Conservation (phyloP, 1,139 yeast genomes). For the Yarrowia galli region DNA sequence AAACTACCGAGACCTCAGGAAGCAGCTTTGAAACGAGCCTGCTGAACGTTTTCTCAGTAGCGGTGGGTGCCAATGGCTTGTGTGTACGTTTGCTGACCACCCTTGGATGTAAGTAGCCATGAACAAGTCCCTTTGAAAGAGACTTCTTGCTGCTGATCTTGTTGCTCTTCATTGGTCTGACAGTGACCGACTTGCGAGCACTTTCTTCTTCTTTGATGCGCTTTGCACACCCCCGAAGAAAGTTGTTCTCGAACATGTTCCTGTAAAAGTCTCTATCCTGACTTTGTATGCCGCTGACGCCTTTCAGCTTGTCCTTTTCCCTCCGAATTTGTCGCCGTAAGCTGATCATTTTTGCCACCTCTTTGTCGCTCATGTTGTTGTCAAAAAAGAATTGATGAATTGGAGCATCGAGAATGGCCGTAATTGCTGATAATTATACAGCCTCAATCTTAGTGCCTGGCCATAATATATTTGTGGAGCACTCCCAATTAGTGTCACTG, state of each 20-base stretch:
- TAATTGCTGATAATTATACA: not conserved
- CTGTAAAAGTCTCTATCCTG: constrained; percentile 12
- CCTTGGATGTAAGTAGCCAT: not conserved
- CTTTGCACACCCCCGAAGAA: not conserved
- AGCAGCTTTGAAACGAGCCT: not conserved
- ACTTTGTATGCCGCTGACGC: not conserved
- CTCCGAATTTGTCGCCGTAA: not conserved
- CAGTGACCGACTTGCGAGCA: not conserved
- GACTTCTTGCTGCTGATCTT: not conserved
- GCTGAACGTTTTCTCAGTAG: not conserved
- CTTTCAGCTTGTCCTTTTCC: not conserved
- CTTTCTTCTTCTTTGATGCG: not conserved
- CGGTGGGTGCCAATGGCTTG: not conserved
- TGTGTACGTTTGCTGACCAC: not conserved
- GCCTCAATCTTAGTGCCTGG: not conserved
- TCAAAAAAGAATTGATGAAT: too few relatives aligned
- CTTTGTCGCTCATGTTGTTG: not conserved
- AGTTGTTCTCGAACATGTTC: constrained; percentile 10
- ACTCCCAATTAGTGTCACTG: not conserved
- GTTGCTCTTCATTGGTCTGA: constrained; percentile 1
- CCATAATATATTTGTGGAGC: not conserved
- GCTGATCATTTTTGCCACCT: not conserved
- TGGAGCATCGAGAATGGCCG: not conserved
- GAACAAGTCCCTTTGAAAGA: not conserved
- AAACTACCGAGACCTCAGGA: not conserved